Conservation (phyloP, 2,329 filamentous ascomycete genomes). For the Fusarium anthophilum region DNA sequence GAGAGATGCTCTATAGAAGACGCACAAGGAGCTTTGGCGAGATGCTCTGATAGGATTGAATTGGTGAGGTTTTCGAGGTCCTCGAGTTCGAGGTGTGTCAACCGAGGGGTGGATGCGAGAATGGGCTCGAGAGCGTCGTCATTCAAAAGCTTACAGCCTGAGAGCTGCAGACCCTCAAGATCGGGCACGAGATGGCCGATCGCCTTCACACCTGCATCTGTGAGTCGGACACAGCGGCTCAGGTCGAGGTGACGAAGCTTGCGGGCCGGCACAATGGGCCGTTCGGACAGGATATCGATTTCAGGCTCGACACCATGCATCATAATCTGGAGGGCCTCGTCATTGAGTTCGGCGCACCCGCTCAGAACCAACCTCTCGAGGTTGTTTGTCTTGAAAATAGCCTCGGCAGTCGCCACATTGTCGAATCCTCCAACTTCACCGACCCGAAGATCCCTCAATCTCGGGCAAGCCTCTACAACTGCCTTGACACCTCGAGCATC, state of each 20-base stretch:
- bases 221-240: constrained; percentile 79
- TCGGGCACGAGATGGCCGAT: constrained; percentile 80
- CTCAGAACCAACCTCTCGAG: constrained; percentile 85
- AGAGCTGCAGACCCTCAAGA: constrained; percentile 84
- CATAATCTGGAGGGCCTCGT: constrained; percentile 77
- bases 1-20: constrained; percentile 79
- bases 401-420: constrained; percentile 74
- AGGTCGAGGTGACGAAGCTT: constrained; percentile 86
- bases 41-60: constrained; percentile 71
- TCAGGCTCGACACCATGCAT: constrained; percentile 80
- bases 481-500: constrained; percentile 78
- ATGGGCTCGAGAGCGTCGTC: constrained; percentile 78
- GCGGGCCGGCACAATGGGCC: constrained; percentile 79
- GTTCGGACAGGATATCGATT: constrained; percentile 81
- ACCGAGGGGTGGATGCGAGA: constrained; percentile 76
- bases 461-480: constrained; percentile 77
- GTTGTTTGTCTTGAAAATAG: constrained; percentile 81
- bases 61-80: constrained; percentile 84
- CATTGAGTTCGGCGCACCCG: constrained; percentile 80
- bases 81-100: constrained; percentile 91
- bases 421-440: constrained; percentile 85
- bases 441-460: constrained; percentile 80
- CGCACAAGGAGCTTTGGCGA: constrained; percentile 81
- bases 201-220: constrained; percentile 74
- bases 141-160: constrained; percentile 77